Evolutionary conservation across 768 basidiomycete genomes (phyloP), one percentile per base, ranked within the genome.

Genomic region (Cystofilobasidium capitatum): DNA sequence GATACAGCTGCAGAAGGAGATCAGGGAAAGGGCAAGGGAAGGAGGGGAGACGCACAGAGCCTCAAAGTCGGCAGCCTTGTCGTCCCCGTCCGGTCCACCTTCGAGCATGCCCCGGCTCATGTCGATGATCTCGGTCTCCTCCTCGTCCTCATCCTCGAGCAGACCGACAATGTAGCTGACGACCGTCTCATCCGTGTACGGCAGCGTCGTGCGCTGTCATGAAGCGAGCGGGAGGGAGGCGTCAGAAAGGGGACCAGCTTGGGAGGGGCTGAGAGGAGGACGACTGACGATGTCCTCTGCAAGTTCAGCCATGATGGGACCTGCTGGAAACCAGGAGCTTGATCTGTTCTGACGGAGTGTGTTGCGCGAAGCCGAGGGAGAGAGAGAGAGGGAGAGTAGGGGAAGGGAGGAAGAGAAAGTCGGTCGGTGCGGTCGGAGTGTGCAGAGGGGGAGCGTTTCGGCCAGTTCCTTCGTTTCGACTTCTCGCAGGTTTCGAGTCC

Each of bases 151-250:
- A 75, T 92, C 89, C 76, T 91, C 89, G 64, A 91, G 84, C 35
- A 91, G 84, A 45, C 89, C 89, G n/a, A 88, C 81, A 36, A 92
- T 82, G 74, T 91, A 92, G 69, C 90, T 86, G 5, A 91, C 85
- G 70, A 91, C 82, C 70, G 89, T 82, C 74, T 91, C 89, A 73
- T 92, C 90, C 1, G 88, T 86, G n/a, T 75, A 71, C 16, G 75
- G 74, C 51, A 78, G 77, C 22, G 75, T 74, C 0, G 24, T 62
- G 37, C 66, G 35, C 65, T 66, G 26, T 1, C 4, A 40, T 47
- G 33, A 29, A 13, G 35, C 3, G 22, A 60, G 42, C 2, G 3
- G 29, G 33, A n/a, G 35, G n/a, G 37, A 3, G 33, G 7, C 24
- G 16, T 31, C 36, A 22, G 22, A 20, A 20, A 33, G 16, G 24